Base-by-base conservation (phyloP, 202 grass and related monocot genomes). In the Panicum virgatum region DNA sequence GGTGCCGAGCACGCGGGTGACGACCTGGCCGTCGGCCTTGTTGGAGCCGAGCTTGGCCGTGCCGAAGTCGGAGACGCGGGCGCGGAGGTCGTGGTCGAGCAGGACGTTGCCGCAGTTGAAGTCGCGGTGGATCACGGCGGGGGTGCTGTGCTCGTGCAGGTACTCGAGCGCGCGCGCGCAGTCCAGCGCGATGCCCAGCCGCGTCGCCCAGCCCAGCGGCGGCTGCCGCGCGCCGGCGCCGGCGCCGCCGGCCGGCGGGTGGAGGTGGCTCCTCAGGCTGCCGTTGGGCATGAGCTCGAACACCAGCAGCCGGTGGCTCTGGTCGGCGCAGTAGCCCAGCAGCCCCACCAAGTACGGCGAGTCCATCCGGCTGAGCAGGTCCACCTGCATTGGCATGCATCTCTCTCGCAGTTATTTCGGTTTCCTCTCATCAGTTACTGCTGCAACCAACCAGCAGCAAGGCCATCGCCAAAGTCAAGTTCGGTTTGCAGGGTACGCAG, bases 271-370 rank as follows among this genome's bases (percentile, higher is more conserved):
- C 69, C 94, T 92, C 73, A 99, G 93, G 87, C 75, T 94, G 82
- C 91, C 89, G 76, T 99, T 92, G 67, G 87, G 89, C 93, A 99
- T 99, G 85, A 84, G 90, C 91, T 99, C 96, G 70, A 96, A 92
- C 69, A 99, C 91, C 13, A 99, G 89, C 42, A 99, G 87, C 4
- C 96, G 91, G 81, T 99, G 96, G 66, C 89, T 92, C 83, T 88
- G 93, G 59, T 99, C 96, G 5, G 96, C 96, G 57, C 96, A 99
- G 87, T 99, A 99, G 45, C 96, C 96, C 36, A 99, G 85, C 78
- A 99, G 67, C 2, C 91, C 83, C 34, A 99, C 89, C 79, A 99
- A 80, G 79, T 94, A 84, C 54, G 84, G 73, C 15, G 85, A 99
- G 85, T 96, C 69, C 89, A 99, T 80, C 85, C 85, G 51, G 84